Evolutionary conservation across 495 filamentous ascomycete genomes (phyloP).

Genomic region (Elaphomyces granulatus): DNA sequence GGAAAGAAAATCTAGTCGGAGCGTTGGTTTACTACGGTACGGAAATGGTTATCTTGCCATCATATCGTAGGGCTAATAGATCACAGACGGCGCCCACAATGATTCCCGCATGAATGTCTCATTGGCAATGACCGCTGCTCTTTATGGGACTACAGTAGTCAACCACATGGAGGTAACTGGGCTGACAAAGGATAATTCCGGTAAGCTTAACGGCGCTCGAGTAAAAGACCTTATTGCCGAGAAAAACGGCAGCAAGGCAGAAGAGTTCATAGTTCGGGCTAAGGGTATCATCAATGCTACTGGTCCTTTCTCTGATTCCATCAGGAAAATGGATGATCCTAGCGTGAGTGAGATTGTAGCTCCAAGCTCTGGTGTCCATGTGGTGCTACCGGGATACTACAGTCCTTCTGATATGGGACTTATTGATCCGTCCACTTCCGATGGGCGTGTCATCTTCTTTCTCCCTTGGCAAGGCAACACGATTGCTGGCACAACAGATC

Average conservation of each 20-base stretch:
- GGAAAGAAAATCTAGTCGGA: slow-evolving; percentile 68
- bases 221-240: slow-evolving; percentile 61
- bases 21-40: slow-evolving; percentile 89
- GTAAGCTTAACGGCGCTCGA: slow-evolving; percentile 64
- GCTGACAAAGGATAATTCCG: slow-evolving; percentile 64
- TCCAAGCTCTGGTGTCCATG: slow-evolving; percentile 84
- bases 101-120: slow-evolving; percentile 98
- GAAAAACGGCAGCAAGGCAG: slow-evolving; percentile 34
- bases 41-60: slow-evolving; percentile 2
- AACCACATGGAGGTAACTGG: slow-evolving; percentile 86
- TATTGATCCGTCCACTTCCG: slow-evolving; percentile 87
- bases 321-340: slow-evolving; percentile 79
- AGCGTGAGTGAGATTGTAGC: slow-evolving; percentile 74
- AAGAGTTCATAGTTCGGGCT: slow-evolving; percentile 63
- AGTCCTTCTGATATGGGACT: slow-evolving; percentile 91
- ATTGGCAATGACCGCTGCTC: slow-evolving; percentile 83
- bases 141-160: slow-evolving; percentile 84
- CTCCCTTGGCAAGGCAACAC: slow-evolving; percentile 99
- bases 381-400: slow-evolving; percentile 92
- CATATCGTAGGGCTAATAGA: slow-evolving; percentile 6
- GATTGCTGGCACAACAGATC: slow-evolving; percentile 93
- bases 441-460: slow-evolving; percentile 98
- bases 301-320: slow-evolving; percentile 86
- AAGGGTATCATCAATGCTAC: slow-evolving; percentile 96
- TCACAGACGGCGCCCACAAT: slow-evolving; percentile 80